phyloP scores from a whole-genome alignment of 2,329 filamentous ascomycete genomes.

The Orbilia quercus region DNA sequence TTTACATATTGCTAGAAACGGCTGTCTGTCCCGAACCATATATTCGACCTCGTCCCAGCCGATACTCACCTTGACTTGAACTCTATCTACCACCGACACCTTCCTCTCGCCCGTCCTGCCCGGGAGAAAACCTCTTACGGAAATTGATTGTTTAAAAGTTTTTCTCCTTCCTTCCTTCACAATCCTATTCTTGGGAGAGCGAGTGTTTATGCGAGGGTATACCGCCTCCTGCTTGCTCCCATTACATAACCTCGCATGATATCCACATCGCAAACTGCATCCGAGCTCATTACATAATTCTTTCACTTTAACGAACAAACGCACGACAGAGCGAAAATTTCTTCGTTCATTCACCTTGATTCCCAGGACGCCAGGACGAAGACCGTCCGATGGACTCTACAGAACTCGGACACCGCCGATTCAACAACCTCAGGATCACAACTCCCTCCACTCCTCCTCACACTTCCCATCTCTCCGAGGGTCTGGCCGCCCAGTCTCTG shows the following conservation, averaged over 20 bases:
- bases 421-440: conserved; percentile 42
- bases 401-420: conserved; percentile 49
- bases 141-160: background rate
- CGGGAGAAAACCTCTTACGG: conserved; percentile 11
- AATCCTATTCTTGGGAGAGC: conserved; percentile 13
- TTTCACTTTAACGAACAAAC: background rate
- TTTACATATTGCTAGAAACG: conserved; percentile 38
- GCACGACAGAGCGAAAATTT: background rate
- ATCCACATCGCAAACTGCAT: conserved; percentile 3
- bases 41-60: background rate
- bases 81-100: no score
- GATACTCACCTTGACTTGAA: conserved; percentile 32
- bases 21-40: conserved; percentile 33
- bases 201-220: conserved; percentile 40
- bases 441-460: conserved; percentile 40
- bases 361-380: conserved; percentile 39
- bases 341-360: no score
- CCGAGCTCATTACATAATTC: conserved; percentile 4
- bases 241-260: conserved; percentile 35
- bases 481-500: conserved; percentile 49
- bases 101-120: no score
- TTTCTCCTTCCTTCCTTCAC: background rate
- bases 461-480: conserved; percentile 48
- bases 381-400: conserved; percentile 54
- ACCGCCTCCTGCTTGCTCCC: conserved; percentile 12